These are phyloP conservation scores for Wickerhamiella spandovensis DNA, from an alignment of 805 yeast species.

Conservation along the genomic window DNA sequence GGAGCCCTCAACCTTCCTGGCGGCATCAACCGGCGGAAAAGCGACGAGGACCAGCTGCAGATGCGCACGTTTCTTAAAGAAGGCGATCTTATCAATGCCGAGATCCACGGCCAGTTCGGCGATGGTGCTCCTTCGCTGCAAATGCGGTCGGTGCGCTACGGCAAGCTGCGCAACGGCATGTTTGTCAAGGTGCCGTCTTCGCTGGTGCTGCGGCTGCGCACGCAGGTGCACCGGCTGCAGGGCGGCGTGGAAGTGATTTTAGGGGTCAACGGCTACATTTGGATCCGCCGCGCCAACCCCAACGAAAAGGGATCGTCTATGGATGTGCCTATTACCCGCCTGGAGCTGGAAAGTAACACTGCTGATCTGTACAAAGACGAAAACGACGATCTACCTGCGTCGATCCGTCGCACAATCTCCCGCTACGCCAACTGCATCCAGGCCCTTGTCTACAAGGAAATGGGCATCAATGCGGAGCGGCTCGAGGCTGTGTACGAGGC, in stretches of 20 bases:
- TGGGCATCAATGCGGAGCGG: conserved; percentile 76
- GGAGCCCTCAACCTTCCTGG: conserved; percentile 97
- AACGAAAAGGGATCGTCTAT: conserved; percentile 17
- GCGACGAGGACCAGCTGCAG: conserved; percentile 89
- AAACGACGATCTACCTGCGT: conserved; percentile 56
- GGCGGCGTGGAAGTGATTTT: conserved; percentile 85
- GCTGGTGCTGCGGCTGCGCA: conserved; percentile 69
- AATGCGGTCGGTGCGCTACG: conserved; percentile 89
- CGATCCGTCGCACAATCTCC: conserved; percentile 58
- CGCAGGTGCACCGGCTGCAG: conserved; percentile 79
- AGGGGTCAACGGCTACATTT: conserved; percentile 90
- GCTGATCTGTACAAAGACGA: conserved; percentile 90
- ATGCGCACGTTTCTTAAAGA: conserved; percentile 91
- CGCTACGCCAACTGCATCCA: conserved; percentile 74
- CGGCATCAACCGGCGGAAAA: conserved; percentile 84
- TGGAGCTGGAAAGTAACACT: conserved; percentile 78
- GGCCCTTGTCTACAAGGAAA: conserved; percentile 70
- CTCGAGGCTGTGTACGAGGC: conserved; percentile 78
- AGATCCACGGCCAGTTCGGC: conserved; percentile 76
- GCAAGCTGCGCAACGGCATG: conserved; percentile 84
- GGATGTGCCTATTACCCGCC: conserved; percentile 54
- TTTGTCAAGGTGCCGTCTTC: conserved; percentile 73
- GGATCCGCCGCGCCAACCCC: conserved; percentile 55
- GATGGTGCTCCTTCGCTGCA: conserved; percentile 92
- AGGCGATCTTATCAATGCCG: conserved; percentile 91